Evolutionary conservation across 768 basidiomycete species (phyloP).

Genomic region (Collybia sp.): DNA sequence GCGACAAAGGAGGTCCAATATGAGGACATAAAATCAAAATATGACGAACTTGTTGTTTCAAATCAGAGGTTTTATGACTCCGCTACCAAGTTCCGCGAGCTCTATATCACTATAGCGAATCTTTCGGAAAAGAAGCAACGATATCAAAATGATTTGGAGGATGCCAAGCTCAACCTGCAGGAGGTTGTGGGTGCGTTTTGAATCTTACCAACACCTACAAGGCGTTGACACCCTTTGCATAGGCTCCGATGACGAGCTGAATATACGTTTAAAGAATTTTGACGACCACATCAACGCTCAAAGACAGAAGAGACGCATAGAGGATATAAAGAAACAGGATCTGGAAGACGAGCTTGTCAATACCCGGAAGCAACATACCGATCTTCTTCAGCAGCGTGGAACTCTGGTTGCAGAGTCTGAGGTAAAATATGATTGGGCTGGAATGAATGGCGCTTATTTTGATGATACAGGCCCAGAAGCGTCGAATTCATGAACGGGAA

Average conservation of each 20-base stretch:
- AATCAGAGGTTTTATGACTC: conserved; percentile 80
- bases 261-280: conserved; percentile 50
- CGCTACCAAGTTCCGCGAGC: conserved; percentile 81
- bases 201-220: not conserved
- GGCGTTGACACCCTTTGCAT: conserved; percentile 4
- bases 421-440: conserved; percentile 28
- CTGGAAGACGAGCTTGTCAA: conserved; percentile 54
- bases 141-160: conserved; percentile 55
- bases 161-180: conserved; percentile 58
- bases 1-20: conserved; percentile 69
- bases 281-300: conserved; percentile 51
- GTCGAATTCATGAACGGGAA: conserved; percentile 68
- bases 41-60: conserved; percentile 60
- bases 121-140: conserved; percentile 59
- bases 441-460: not conserved
- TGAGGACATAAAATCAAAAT: conserved; percentile 63
- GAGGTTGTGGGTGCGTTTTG: conserved; percentile 57
- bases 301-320: conserved; percentile 40
- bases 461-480: conserved; percentile 59
- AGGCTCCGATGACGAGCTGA: conserved; percentile 76
- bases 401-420: conserved; percentile 69
- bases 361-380: conserved; percentile 47
- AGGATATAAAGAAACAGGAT: conserved; percentile 52
- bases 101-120: conserved; percentile 66
- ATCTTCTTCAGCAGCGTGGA: conserved; percentile 59